Base-by-base conservation (phyloP, 148 eudicot species). In the Cornus florida region DNA sequence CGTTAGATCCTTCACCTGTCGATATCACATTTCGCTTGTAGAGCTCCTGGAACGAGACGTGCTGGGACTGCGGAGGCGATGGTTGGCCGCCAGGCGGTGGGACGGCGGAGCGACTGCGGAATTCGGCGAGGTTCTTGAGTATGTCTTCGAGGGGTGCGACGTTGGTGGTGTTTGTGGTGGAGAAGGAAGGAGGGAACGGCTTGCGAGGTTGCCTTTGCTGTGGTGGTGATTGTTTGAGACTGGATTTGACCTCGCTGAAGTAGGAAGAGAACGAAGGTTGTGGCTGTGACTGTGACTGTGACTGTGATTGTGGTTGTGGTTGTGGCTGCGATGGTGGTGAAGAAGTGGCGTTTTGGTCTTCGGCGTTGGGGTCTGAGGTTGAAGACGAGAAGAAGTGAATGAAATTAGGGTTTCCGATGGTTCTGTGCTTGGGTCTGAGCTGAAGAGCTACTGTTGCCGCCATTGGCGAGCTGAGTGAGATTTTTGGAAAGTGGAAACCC, bases 171-270 rank as follows among this genome's bases (percentile, higher is more conserved):
- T 48, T 60, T 81, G 65, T 3, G 43, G 20, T 57, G 66, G 53
- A 32, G 71, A 31, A 69, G 16, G 74, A 33, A 38, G 70, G 69
- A 17, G 71, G 46, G 53, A 56, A 66, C 4, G 77, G 74, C 17
- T 24, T 33, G 68, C 53, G 80, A 69, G 38, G 43, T 1, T 24
- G 50, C 32, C 77, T 73, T 17, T 57, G 81, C 39, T 75, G 81
- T 68, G 77, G 74, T 46, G 86, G 32, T 20, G 74, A 73, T 22
- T 70, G 74, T 31, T 79, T 86, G 23, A 92, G 83, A 12, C 78
- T 83, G 72, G 90, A 82, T 86, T 82, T 92, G 69, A 89, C 85
- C 80, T 86, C 90, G 73, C 53, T 79, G 80, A 90, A 84, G 69
- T 74, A 75, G 6, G 84, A 79, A 17, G 85, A 67, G 76, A 73